phyloP scores from a whole-genome alignment of 2,329 filamentous ascomycete species.

The Colletotrichum sp. region DNA sequence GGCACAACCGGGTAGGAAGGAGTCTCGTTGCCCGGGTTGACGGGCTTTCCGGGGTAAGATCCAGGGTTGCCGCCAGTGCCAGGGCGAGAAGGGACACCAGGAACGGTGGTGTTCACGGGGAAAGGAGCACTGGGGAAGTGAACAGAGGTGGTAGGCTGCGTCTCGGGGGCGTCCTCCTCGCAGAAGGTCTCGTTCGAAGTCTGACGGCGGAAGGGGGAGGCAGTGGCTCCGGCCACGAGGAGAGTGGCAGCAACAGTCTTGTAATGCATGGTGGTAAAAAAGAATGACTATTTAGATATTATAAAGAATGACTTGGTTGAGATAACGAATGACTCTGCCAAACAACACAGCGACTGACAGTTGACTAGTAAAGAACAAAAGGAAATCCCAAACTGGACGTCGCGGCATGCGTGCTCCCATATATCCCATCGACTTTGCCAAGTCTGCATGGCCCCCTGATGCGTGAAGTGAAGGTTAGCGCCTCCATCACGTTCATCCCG shows the following conservation, averaged over 20 bases:
- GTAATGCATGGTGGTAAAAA: slow-evolving; percentile 14
- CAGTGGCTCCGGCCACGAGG: slow-evolving; percentile 20
- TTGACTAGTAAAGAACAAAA: not conserved
- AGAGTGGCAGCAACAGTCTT: slow-evolving; percentile 11
- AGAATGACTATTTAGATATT: not conserved
- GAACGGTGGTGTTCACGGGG: slow-evolving; percentile 10
- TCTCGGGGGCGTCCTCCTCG: slow-evolving; percentile 3
- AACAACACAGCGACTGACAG: not conserved
- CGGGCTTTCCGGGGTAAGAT: not conserved
- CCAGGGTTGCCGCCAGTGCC: not conserved
- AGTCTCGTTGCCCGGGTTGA: not conserved
- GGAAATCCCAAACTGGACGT: not conserved
- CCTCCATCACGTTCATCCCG: not conserved
- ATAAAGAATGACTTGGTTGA: slow-evolving; percentile 9
- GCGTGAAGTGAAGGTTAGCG: not conserved
- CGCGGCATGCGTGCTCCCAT: not conserved
- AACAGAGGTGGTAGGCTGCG: not conserved
- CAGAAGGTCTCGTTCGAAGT: slow-evolving; percentile 16
- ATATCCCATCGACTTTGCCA: slow-evolving; percentile 12
- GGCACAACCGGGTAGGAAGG: not conserved
- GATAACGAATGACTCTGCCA: slow-evolving; percentile 15
- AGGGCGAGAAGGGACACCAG: slow-evolving; percentile 3
- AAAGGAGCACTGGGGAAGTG: not conserved
- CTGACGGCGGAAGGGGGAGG: slow-evolving; percentile 12
- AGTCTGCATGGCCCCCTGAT: not conserved